Conservation (phyloP, 495 filamentous ascomycete species). For the Hypoxylon intermedium region DNA sequence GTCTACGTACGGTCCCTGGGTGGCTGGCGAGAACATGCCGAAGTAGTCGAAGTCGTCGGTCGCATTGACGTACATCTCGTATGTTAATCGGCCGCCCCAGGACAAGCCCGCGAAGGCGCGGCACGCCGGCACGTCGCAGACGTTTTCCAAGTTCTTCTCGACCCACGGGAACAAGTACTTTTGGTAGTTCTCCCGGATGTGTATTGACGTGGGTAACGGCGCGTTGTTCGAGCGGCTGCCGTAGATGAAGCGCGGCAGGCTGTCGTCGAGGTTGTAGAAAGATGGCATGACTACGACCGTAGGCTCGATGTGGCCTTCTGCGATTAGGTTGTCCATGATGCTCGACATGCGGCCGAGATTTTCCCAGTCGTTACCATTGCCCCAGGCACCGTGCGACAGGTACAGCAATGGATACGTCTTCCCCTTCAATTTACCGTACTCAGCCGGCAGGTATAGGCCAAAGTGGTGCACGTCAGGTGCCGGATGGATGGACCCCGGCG, state of each 20-base stretch:
- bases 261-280: constrained; percentile 44
- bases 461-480: constrained; percentile 44
- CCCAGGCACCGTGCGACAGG: constrained; percentile 41
- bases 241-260: constrained; percentile 36
- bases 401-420: constrained; percentile 45
- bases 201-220: constrained; percentile 21
- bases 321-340: constrained; percentile 47
- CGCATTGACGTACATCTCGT: constrained; percentile 48
- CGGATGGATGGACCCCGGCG: constrained; percentile 43
- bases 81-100: constrained; percentile 43
- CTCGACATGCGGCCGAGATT: constrained; percentile 43
- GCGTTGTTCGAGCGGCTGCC: constrained; percentile 32
- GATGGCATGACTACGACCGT: constrained; percentile 46
- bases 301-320: constrained; percentile 41
- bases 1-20: constrained; percentile 31
- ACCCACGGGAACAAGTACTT: constrained; percentile 44
- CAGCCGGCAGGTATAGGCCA: constrained; percentile 43
- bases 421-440: constrained; percentile 30
- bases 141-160: constrained; percentile 25
- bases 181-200: constrained; percentile 43
- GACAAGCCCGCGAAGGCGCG: constrained; percentile 44
- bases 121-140: constrained; percentile 36
- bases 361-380: constrained; percentile 44
- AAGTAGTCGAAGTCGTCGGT: constrained; percentile 44
- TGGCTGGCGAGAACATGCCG: constrained; percentile 45